Evolutionary conservation across 345 rosid species (phyloP).

Genomic region (Raphanus sativus): DNA sequence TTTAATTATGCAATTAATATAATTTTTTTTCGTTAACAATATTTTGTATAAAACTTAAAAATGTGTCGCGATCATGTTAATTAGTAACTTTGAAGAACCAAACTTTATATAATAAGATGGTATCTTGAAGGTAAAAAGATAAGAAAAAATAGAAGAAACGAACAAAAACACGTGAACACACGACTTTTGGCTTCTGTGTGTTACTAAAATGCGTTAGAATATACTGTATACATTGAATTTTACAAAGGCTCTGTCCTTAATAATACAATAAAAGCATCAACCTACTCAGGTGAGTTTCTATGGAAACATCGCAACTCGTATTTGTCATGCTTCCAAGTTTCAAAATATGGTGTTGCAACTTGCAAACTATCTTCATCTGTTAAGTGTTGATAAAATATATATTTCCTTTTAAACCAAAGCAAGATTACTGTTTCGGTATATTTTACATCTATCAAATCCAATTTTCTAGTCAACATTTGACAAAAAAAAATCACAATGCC

Average conservation of each 20-base stretch:
- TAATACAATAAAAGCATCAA: slow-evolving; percentile 21
- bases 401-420: background rate
- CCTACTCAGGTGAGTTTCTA: slow-evolving; percentile 14
- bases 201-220: slow-evolving; percentile 11
- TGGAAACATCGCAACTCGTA: slow-evolving; percentile 15
- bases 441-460: background rate
- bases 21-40: no score
- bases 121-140: background rate
- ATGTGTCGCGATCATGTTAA: no score
- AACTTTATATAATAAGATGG: no score
- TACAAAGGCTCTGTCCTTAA: background rate
- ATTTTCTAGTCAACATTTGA: background rate
- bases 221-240: background rate
- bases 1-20: no score
- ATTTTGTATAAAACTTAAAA: no score
- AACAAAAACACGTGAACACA: slow-evolving; percentile 41
- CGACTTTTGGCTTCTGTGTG: slow-evolving; percentile 14
- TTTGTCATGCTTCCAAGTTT: background rate
- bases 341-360: background rate
- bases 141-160: background rate
- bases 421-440: background rate
- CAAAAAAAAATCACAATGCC: background rate
- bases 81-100: no score
- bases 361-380: background rate
- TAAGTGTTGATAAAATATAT: background rate